A percentile compares a stretch with the other conserved stretches of the same genome.
Evolutionary conservation across 1,139 yeast genomes (phyloP).

Genomic region (Schwanniomyces etchellsii): DNA sequence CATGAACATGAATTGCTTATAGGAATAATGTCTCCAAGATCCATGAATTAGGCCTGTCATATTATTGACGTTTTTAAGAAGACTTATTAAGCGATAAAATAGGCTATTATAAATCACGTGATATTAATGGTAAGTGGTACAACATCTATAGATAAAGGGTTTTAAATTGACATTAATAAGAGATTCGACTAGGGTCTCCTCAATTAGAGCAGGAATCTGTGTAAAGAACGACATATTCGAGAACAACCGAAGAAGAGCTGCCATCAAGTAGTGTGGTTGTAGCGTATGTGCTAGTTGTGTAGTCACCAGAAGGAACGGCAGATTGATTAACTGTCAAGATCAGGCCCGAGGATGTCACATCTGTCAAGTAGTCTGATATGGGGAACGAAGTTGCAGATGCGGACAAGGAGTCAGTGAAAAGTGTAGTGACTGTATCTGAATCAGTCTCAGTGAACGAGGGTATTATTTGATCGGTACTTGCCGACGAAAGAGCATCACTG

Average conservation of each 20-base stretch:
- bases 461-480: too few relatives aligned
- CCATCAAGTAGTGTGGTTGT: slow-evolving; percentile 17
- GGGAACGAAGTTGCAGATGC: slow-evolving; percentile 7
- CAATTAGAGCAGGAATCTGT: slow-evolving; percentile 22
- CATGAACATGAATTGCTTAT: too few relatives aligned
- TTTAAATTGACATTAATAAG: too few relatives aligned
- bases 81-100: too few relatives aligned
- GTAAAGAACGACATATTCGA: slow-evolving; percentile 27
- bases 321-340: slow-evolving; percentile 6
- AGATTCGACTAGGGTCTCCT: too few relatives aligned
- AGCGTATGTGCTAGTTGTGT: slow-evolving; percentile 19
- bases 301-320: slow-evolving; percentile 18
- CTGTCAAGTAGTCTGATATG: slow-evolving; percentile 4
- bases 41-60: slow-evolving; percentile 1
- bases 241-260: slow-evolving; percentile 24
- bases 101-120: too few relatives aligned
- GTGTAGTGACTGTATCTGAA: slow-evolving; percentile 4
- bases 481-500: slow-evolving; percentile 5
- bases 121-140: too few relatives aligned
- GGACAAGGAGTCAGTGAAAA: too few relatives aligned
- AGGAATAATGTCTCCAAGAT: slow-evolving; percentile 1
- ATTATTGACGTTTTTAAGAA: too few relatives aligned
- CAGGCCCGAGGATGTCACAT: slow-evolving; percentile 5
- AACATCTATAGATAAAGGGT: too few relatives aligned
- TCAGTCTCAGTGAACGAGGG: slow-evolving; percentile 6